phyloP scores from a whole-genome alignment of 106 monocot genomes.

The Dioscorea alata region DNA sequence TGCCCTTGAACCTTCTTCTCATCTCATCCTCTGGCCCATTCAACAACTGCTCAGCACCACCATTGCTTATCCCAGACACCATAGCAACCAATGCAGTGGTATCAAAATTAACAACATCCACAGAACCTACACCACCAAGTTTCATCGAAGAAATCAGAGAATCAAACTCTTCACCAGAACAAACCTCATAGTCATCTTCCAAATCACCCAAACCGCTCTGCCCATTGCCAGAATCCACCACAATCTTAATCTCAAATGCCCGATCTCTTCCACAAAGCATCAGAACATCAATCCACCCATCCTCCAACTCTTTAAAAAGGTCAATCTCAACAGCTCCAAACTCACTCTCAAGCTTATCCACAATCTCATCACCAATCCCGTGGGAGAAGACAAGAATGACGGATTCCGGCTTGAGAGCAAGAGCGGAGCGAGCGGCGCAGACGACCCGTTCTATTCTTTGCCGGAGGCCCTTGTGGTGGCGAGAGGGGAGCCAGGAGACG shows the following conservation, averaged over 20 bases:
- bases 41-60: slow-evolving; percentile 34
- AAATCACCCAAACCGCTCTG: neutral
- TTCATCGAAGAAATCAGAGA: slow-evolving; percentile 30
- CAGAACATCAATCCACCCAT: slow-evolving; percentile 41
- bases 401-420: slow-evolving; percentile 29
- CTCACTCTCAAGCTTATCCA: slow-evolving; percentile 19
- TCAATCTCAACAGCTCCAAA: slow-evolving; percentile 42
- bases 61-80: slow-evolving; percentile 97
- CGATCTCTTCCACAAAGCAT: neutral
- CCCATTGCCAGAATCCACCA: neutral
- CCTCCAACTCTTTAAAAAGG: slow-evolving; percentile 18
- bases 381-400: slow-evolving; percentile 60
- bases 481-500: slow-evolving; percentile 33
- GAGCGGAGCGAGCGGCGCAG: slow-evolving; percentile 19
- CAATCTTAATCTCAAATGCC: slow-evolving; percentile 49
- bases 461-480: slow-evolving; percentile 15
- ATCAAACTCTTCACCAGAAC: slow-evolving; percentile 23
- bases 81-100: slow-evolving; percentile 89
- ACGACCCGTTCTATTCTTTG: slow-evolving; percentile 25
- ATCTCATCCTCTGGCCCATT: slow-evolving; percentile 33
- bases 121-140: neutral
- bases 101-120: slow-evolving; percentile 72
- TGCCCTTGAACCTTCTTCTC: slow-evolving; percentile 60
- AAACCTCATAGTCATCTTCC: neutral
- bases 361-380: slow-evolving; percentile 40